These are phyloP conservation scores for Metschnikowia amazonensis DNA, from an alignment of 805 yeast species.

Conservation along the genomic window DNA sequence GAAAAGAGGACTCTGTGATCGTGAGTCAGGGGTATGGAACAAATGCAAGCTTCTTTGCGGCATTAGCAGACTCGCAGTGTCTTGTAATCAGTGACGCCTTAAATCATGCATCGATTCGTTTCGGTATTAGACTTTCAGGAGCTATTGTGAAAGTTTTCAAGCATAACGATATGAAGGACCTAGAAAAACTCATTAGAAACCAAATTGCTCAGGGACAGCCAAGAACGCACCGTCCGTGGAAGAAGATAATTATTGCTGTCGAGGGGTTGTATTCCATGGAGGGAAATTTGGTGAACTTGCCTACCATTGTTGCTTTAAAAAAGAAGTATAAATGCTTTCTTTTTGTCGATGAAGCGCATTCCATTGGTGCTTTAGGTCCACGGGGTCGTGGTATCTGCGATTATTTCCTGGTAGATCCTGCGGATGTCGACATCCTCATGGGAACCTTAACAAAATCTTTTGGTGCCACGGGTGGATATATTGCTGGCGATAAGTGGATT, in stretches of 20 bases:
- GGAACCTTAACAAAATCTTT: conserved; percentile 97
- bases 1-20: conserved; percentile 82
- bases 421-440: conserved; percentile 82
- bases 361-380: conserved; percentile 98
- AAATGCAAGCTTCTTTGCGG: conserved; percentile 80
- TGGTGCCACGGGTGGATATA: conserved; percentile 98
- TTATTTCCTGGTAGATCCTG: conserved; percentile 76
- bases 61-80: conserved; percentile 82
- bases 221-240: conserved; percentile 94
- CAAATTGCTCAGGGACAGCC: conserved; percentile 94
- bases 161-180: conserved; percentile 81
- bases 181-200: conserved; percentile 75
- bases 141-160: conserved; percentile 88
- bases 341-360: conserved; percentile 96
- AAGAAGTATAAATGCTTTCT: conserved; percentile 84
- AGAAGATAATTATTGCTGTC: conserved; percentile 75
- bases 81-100: conserved; percentile 90
- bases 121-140: conserved; percentile 89
- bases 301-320: conserved; percentile 65
- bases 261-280: conserved; percentile 94
- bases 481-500: conserved; percentile 68
- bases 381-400: conserved; percentile 94
- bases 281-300: conserved; percentile 84
- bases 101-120: conserved; percentile 93
- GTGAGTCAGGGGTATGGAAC: conserved; percentile 97